A percentile compares a stretch with the other conserved stretches of the same genome.
These are phyloP conservation scores for Coemansia sp. DNA, from an alignment of 192 early-diverging fungal species.

Conservation along the genomic window DNA sequence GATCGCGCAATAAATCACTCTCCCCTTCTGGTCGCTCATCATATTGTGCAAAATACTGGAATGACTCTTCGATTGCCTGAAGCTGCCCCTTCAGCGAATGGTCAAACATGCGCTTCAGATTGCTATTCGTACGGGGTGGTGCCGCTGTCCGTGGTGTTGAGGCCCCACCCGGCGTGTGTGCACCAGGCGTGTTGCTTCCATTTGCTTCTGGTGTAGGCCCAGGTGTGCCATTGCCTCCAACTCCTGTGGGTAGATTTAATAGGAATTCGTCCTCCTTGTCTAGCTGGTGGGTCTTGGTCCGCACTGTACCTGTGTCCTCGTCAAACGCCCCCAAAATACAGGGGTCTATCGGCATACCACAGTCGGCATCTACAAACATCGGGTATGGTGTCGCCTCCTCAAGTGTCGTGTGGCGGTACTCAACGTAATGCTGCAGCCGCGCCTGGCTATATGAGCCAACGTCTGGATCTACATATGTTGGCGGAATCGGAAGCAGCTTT, in stretches of 20 bases:
- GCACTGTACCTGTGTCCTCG: slow-evolving; percentile 15
- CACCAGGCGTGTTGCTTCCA: too few species aligned
- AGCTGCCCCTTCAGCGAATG: slow-evolving; percentile 47
- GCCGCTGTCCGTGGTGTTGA: slow-evolving; percentile 9
- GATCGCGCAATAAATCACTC: slow-evolving; percentile 23
- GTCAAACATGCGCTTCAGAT: slow-evolving; percentile 33
- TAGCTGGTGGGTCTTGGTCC: slow-evolving; percentile 20
- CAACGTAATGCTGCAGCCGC: slow-evolving; percentile 42
- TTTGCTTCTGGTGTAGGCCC: background rate
- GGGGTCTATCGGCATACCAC: slow-evolving; percentile 55
- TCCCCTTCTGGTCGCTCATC: slow-evolving; percentile 20
- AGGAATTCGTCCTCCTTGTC: slow-evolving; percentile 48
- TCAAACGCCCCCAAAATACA: slow-evolving; percentile 53
- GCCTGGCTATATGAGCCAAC: slow-evolving; percentile 52
- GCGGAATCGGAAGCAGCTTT: slow-evolving; percentile 55
- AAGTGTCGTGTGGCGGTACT: slow-evolving; percentile 54
- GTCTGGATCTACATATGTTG: slow-evolving; percentile 48
- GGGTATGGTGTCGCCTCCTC: slow-evolving; percentile 54
- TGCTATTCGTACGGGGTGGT: slow-evolving; percentile 10
- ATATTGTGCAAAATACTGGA: slow-evolving; percentile 33
- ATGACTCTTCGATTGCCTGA: slow-evolving; percentile 47
- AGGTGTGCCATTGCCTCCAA: background rate
- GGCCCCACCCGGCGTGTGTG: background rate
- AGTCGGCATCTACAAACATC: slow-evolving; percentile 52
- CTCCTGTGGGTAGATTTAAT: slow-evolving; percentile 30